Evolutionary conservation across 495 filamentous ascomycete genomes (phyloP).

Genomic region (Aspergillus incahuasiensis): DNA sequence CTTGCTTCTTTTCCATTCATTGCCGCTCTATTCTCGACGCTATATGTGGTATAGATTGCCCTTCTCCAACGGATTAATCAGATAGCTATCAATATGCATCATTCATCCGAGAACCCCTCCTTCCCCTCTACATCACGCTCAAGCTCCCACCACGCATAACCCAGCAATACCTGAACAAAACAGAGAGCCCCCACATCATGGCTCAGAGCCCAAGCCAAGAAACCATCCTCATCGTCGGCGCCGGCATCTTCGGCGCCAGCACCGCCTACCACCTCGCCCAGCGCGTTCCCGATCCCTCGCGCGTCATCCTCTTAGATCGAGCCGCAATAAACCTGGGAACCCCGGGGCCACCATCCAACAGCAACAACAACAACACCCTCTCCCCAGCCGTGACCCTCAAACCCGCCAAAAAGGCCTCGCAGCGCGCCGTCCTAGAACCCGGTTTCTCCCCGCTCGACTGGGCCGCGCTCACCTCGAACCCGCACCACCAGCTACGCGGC

Average conservation of each 20-base stretch:
- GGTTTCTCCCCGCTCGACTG: conserved; percentile 95
- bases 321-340: too few relatives aligned
- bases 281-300: conserved; percentile 17
- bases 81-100: too few relatives aligned
- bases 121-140: too few relatives aligned
- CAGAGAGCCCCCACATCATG: neutral
- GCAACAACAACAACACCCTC: conserved; percentile 27
- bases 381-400: conserved; percentile 30
- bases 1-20: neutral
- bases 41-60: too few relatives aligned
- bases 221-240: conserved; percentile 33
- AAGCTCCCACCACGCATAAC: too few relatives aligned
- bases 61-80: neutral
- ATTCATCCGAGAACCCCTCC: too few relatives aligned
- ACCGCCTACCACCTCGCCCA: conserved; percentile 41
- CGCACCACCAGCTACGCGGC: conserved; percentile 62
- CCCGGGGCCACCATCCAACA: too few relatives aligned
- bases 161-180: neutral
- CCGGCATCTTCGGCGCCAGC: conserved; percentile 41
- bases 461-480: conserved; percentile 69
- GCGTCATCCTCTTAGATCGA: conserved; percentile 35
- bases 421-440: conserved; percentile 70
- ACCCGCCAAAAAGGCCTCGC: conserved; percentile 36
- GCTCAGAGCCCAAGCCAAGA: neutral
- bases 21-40: too few relatives aligned